Percentiles rank a stretch among this genome's conserved stretches.
Conservation (phyloP, 352 stramenopile species). For the Globisporangium splendens region DNA sequence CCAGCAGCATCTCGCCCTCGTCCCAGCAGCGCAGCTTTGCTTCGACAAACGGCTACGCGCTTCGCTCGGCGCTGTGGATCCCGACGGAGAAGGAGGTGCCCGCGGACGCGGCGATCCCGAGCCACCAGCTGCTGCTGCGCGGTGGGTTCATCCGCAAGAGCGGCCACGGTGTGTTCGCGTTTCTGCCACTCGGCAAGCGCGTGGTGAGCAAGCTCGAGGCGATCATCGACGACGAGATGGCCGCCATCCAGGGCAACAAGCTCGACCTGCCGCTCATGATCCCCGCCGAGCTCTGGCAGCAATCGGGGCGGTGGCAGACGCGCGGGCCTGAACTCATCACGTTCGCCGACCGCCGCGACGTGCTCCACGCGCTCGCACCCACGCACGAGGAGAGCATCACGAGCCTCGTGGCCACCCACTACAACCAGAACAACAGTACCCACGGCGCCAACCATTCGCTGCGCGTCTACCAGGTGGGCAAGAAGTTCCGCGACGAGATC, state of each 20-base stretch:
- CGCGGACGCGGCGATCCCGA: constrained; percentile 74
- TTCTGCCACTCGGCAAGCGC: constrained; percentile 74
- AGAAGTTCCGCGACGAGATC: constrained; percentile 89
- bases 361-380: constrained; percentile 62
- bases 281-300: constrained; percentile 74
- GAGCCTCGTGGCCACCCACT: constrained; percentile 67
- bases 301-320: constrained; percentile 79
- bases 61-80: constrained; percentile 59
- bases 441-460: constrained; percentile 47
- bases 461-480: constrained; percentile 83
- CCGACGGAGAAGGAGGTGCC: constrained; percentile 77
- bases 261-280: constrained; percentile 78
- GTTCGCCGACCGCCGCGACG: constrained; percentile 69
- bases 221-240: constrained; percentile 83
- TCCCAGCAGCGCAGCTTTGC: no score
- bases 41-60: constrained; percentile 9
- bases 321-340: constrained; percentile 82
- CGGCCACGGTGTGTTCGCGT: constrained; percentile 72
- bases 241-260: constrained; percentile 76
- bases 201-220: constrained; percentile 76
- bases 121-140: constrained; percentile 81
- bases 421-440: constrained; percentile 24
- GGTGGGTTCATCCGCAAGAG: constrained; percentile 86
- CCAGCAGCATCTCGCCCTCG: no score
- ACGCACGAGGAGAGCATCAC: constrained; percentile 87